These are phyloP conservation scores for Suhomyces terraborum DNA, from an alignment of 1,139 yeast species.

Conservation along the genomic window DNA sequence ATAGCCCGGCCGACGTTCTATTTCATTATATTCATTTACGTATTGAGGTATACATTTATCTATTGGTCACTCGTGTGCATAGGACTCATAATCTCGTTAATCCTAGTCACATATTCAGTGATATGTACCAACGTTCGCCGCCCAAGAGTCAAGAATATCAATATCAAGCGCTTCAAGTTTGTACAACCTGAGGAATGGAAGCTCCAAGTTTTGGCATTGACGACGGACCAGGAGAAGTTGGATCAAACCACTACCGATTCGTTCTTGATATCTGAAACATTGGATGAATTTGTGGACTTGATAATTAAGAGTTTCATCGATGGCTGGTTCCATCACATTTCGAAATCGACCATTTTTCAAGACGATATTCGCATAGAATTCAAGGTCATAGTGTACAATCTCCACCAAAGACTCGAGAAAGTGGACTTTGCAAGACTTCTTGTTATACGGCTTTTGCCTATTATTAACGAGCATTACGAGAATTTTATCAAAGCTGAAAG, in stretches of 20 bases:
- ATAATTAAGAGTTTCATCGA: conserved; percentile 62
- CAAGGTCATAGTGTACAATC: conserved; percentile 38
- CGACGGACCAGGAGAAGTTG: conserved; percentile 7
- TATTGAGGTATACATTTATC: conserved; percentile 16
- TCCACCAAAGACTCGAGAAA: conserved; percentile 43
- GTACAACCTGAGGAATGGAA: conserved; percentile 14
- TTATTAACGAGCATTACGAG: conserved; percentile 64
- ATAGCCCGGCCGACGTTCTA: conserved; percentile 5
- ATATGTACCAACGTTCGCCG: conserved; percentile 10
- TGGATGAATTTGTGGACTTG: conserved; percentile 54
- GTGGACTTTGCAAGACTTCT: conserved; percentile 61
- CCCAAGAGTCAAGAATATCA: conserved; percentile 1
- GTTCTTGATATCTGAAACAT: conserved; percentile 52
- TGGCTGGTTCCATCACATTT: conserved; percentile 62
- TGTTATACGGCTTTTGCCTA: conserved; percentile 62
- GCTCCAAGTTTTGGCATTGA: conserved; percentile 10
- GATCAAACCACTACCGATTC: conserved; percentile 46
- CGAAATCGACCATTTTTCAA: conserved; percentile 53
- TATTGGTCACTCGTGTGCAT: conserved; percentile 14
- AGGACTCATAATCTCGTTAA: conserved; percentile 5
- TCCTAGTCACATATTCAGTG: conserved; percentile 5
- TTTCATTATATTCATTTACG: conserved; percentile 10
- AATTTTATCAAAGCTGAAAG: conserved; percentile 58
- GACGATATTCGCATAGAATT: conserved; percentile 54
- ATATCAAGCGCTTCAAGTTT: conserved; percentile 14